A percentile compares a stretch with the other conserved stretches of the same genome.
Conservation (phyloP, 176 grass and related monocot species). For the Themeda triandra region DNA sequence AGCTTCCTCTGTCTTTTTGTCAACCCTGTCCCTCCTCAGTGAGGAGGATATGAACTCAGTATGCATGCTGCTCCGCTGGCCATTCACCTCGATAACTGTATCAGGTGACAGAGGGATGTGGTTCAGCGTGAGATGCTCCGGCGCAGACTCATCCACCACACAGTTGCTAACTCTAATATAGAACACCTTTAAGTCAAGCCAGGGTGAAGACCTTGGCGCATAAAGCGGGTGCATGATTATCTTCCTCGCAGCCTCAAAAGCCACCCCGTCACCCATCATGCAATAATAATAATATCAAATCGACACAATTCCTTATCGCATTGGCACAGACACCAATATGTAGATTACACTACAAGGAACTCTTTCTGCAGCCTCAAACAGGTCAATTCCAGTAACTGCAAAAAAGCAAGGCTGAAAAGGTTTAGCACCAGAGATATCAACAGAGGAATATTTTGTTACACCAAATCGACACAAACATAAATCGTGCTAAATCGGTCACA, state of each 20-base stretch:
- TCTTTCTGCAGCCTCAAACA: background rate
- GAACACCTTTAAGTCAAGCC: conserved; percentile 89
- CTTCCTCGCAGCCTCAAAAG: conserved; percentile 65
- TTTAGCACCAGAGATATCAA: background rate
- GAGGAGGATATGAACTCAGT: conserved; percentile 71
- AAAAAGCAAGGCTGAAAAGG: background rate
- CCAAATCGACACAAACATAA: background rate
- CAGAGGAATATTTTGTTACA: background rate
- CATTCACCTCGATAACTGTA: conserved; percentile 88
- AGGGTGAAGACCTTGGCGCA: conserved; percentile 66
- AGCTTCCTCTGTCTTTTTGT: conserved; percentile 81
- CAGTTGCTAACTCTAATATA: conserved; percentile 83
- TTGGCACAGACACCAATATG: background rate
- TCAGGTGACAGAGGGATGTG: conserved; percentile 77
- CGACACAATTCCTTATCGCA: background rate
- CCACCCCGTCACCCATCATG: conserved; percentile 38
- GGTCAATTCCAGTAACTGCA: conserved; percentile 3
- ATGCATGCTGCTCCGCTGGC: conserved; percentile 78
- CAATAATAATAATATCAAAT: background rate
- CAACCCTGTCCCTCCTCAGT: conserved; percentile 79
- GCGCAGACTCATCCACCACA: conserved; percentile 60
- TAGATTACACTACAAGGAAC: conserved; percentile 9
- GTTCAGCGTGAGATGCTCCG: conserved; percentile 65
- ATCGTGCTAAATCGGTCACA: background rate
- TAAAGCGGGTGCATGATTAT: conserved; percentile 94